A percentile compares a stretch with the other conserved stretches of the same genome.
Evolutionary conservation across 805 yeast species (phyloP).

Genomic region (Myxozyma neotropica): DNA sequence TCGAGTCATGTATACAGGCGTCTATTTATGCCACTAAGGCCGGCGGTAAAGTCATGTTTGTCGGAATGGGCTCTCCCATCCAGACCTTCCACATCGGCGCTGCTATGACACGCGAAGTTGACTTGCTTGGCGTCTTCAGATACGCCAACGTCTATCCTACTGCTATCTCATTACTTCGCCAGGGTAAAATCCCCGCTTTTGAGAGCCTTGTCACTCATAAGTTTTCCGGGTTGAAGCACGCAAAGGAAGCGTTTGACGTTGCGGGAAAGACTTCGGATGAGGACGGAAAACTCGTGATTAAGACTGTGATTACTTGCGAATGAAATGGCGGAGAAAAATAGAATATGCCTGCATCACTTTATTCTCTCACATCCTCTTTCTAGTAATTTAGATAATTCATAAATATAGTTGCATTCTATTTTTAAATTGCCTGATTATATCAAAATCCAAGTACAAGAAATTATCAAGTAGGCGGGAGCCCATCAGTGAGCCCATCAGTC

Average conservation of each 20-base stretch:
- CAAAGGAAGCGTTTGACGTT: constrained; percentile 38
- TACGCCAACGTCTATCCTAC: constrained; percentile 41
- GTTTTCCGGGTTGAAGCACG: constrained; percentile 39
- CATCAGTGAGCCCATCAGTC: too few species aligned
- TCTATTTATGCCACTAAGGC: constrained; percentile 45
- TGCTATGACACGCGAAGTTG: constrained; percentile 41
- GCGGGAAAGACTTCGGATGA: constrained; percentile 40
- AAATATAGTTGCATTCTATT: too few species aligned
- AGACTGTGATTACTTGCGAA: constrained; percentile 20
- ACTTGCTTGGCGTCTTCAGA: constrained; percentile 41
- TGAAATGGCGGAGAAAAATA: not conserved
- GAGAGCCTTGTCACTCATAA: constrained; percentile 40
- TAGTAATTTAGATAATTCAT: too few species aligned
- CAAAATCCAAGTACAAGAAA: too few species aligned
- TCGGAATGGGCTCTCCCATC: constrained; percentile 41
- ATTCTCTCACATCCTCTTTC: too few species aligned
- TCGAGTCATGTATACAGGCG: constrained; percentile 52
- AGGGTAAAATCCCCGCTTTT: constrained; percentile 34
- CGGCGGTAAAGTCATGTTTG: constrained; percentile 38
- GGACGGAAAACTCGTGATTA: constrained; percentile 41
- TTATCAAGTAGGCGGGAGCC: too few species aligned
- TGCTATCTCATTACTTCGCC: constrained; percentile 37
- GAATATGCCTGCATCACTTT: too few species aligned
- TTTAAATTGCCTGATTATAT: too few species aligned
- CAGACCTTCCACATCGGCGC: constrained; percentile 42